These are phyloP conservation scores for Entoloma clypeatum DNA, from an alignment of 1,284 basidiomycete species.

Conservation along the genomic window DNA sequence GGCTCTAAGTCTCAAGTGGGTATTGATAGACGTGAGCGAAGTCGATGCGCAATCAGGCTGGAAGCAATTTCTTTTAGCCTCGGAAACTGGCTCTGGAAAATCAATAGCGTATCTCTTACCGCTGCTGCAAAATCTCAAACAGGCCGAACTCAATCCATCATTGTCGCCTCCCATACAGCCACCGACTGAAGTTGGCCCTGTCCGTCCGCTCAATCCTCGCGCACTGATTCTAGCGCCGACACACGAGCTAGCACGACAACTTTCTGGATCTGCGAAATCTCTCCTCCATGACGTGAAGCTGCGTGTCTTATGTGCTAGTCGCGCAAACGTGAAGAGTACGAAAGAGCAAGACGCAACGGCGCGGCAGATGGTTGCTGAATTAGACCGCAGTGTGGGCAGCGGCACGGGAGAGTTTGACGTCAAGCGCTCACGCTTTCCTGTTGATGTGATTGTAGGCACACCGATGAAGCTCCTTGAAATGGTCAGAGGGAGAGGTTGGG, in stretches of 20 bases:
- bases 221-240: slow-evolving; percentile 82
- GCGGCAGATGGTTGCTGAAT: slow-evolving; percentile 45
- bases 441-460: slow-evolving; percentile 77
- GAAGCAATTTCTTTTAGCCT: slow-evolving; percentile 69
- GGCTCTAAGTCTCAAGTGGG: slow-evolving; percentile 60
- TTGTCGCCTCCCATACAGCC: slow-evolving; percentile 6
- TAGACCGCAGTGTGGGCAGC: slow-evolving; percentile 26
- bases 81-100: slow-evolving; percentile 89
- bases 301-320: slow-evolving; percentile 67
- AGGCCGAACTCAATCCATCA: slow-evolving; percentile 37
- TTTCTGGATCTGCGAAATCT: slow-evolving; percentile 68
- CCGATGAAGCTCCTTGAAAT: slow-evolving; percentile 74
- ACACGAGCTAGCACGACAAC: slow-evolving; percentile 81
- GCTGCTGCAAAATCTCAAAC: slow-evolving; percentile 73
- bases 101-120: slow-evolving; percentile 88
- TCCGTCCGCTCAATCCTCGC: slow-evolving; percentile 53
- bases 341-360: slow-evolving; percentile 37
- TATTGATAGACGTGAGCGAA: slow-evolving; percentile 18
- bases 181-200: slow-evolving; percentile 10
- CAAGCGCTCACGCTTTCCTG: slow-evolving; percentile 29
- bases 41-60: slow-evolving; percentile 26
- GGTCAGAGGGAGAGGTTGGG: slow-evolving; percentile 64
- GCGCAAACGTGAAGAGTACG: slow-evolving; percentile 47
- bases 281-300: slow-evolving; percentile 75
- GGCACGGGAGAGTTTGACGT: slow-evolving; percentile 30